These are phyloP conservation scores for Ashbya aceris DNA, from an alignment of 1,139 yeast species.

Conservation along the genomic window DNA sequence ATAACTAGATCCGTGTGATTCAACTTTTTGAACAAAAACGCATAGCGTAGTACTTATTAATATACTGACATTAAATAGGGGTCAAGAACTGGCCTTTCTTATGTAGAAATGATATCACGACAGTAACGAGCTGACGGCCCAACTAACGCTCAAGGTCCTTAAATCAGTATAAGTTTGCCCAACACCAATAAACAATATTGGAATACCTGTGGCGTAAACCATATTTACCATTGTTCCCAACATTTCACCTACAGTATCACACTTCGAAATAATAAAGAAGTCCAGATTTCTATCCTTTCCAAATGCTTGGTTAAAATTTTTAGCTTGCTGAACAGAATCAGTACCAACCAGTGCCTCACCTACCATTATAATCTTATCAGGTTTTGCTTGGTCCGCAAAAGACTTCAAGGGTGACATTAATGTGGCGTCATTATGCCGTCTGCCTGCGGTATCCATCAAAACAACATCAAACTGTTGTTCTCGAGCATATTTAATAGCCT, in stretches of 20 bases:
- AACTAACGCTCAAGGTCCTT: conserved; percentile 81
- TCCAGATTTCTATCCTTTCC: conserved; percentile 77
- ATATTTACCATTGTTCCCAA: conserved; percentile 95
- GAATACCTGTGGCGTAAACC: conserved; percentile 95
- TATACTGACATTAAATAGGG: too few relatives aligned
- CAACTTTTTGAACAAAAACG: too few relatives aligned
- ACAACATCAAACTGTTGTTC: conserved; percentile 70
- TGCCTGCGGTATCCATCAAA: conserved; percentile 92
- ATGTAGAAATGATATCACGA: conserved; percentile 24
- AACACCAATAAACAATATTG: conserved; percentile 89
- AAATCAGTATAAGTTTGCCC: conserved; percentile 96
- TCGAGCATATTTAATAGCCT: conserved; percentile 73
- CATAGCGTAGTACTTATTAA: too few relatives aligned
- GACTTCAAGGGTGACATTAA: conserved; percentile 93
- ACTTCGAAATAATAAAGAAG: conserved; percentile 87
- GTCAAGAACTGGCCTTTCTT: too few relatives aligned
- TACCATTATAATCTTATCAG: conserved; percentile 95
- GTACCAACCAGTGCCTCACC: conserved; percentile 98
- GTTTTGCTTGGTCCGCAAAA: conserved; percentile 91
- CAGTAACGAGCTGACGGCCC: conserved; percentile 86
- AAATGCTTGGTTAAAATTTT: conserved; percentile 85
- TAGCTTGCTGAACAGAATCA: conserved; percentile 92
- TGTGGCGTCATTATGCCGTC: conserved; percentile 92
- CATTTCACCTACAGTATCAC: conserved; percentile 95
- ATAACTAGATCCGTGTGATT: too few relatives aligned